Evolutionary conservation across 2,329 filamentous ascomycete genomes (phyloP).

Genomic region (Arthroderma sp.): DNA sequence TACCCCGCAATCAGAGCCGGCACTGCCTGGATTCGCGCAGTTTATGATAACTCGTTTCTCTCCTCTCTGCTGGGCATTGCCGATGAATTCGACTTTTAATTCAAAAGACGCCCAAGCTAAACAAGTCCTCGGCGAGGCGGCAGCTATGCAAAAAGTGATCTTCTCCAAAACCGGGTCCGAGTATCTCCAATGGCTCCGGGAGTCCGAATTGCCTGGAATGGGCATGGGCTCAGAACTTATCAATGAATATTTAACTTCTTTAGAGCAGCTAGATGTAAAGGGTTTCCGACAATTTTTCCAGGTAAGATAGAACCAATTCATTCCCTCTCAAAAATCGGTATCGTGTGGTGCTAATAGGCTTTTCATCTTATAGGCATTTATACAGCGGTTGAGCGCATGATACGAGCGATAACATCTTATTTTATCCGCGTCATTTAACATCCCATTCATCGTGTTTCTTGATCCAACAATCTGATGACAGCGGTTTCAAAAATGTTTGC

Average conservation of each 20-base stretch:
- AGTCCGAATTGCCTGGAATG: slow-evolving; percentile 36
- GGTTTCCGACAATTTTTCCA: slow-evolving; percentile 40
- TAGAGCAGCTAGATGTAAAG: slow-evolving; percentile 35
- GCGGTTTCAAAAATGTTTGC: neutral
- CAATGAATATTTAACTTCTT: slow-evolving; percentile 36
- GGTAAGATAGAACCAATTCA: slow-evolving; percentile 20
- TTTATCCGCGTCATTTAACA: neutral
- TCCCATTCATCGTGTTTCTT: neutral
- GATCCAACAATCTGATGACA: neutral
- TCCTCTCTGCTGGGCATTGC: slow-evolving; percentile 76
- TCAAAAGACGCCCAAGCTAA: slow-evolving; percentile 78
- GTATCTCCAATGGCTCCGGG: slow-evolving; percentile 49
- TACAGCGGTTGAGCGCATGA: slow-evolving; percentile 36
- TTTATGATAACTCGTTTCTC: slow-evolving; percentile 89
- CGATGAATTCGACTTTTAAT: slow-evolving; percentile 66
- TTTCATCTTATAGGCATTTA: slow-evolving; percentile 26
- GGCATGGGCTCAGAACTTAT: slow-evolving; percentile 38
- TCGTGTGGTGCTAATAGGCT: neutral
- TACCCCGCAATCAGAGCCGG: slow-evolving; percentile 28
- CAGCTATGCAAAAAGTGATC: slow-evolving; percentile 73
- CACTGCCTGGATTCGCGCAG: slow-evolving; percentile 73
- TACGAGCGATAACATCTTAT: slow-evolving; percentile 9
- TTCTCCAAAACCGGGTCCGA: slow-evolving; percentile 77
- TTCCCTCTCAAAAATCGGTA: neutral
- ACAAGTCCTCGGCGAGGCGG: slow-evolving; percentile 79